phyloP scores from a whole-genome alignment of 2,329 filamentous ascomycete species.

The Harringtonia lauricola region DNA sequence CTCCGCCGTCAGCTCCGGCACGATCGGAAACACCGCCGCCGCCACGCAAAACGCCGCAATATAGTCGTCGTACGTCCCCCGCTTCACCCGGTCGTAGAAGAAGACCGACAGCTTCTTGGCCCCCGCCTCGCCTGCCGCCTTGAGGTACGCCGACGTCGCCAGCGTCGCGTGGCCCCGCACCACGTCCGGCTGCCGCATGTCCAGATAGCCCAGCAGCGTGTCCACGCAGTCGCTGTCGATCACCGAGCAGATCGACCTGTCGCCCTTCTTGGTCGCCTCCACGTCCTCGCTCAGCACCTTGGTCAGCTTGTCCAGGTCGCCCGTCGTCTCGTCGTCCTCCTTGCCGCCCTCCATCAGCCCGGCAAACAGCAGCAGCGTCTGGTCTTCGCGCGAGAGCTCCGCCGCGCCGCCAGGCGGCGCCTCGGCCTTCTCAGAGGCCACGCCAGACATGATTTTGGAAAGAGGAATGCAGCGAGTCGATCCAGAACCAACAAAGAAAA shows the following conservation, averaged over 20 bases:
- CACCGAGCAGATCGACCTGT: conserved; percentile 43
- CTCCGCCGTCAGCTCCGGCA: conserved; percentile 60
- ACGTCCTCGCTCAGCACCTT: conserved; percentile 47
- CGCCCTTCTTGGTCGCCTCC: conserved; percentile 29
- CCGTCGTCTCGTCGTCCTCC: conserved; percentile 62
- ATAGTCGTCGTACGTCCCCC: conserved; percentile 75
- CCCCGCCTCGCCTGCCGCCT: conserved; percentile 62
- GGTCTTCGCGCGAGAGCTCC: conserved; percentile 35
- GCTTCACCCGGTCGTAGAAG: conserved; percentile 59
- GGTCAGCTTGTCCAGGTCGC: conserved; percentile 46
- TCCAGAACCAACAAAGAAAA: no score
- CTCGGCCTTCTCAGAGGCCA: not conserved
- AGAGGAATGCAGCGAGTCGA: no score
- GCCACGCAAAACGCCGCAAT: conserved; percentile 92
- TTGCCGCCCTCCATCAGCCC: conserved; percentile 84
- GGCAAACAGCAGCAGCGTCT: conserved; percentile 70
- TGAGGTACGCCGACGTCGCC: conserved; percentile 72
- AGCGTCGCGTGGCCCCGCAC: conserved; percentile 75
- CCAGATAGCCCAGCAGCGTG: conserved; percentile 75
- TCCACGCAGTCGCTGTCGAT: conserved; percentile 70
- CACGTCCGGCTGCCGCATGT: conserved; percentile 64
- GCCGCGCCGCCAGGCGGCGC: not conserved
- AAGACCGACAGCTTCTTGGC: conserved; percentile 60
- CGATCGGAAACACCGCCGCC: conserved; percentile 75
- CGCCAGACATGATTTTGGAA: conserved; percentile 5